Base-by-base conservation (phyloP, 2,329 filamentous ascomycete genomes). In the Diaporthe destruens region DNA sequence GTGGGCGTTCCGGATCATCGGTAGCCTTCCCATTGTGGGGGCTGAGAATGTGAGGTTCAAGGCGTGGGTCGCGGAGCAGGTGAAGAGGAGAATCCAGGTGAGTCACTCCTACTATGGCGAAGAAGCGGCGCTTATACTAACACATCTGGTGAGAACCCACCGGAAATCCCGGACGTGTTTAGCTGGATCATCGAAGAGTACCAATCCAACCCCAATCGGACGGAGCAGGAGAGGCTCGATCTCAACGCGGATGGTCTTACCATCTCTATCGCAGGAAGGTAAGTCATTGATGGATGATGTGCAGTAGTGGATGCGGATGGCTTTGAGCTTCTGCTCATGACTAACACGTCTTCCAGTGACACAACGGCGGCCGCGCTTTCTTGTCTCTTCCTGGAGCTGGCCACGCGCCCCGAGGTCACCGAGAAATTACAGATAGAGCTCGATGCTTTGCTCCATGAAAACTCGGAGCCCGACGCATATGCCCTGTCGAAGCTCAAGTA, bases 341-440 rank as follows among this genome's bases (percentile, higher is more conserved):
- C 59, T 71, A 14, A 71, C 18, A 34, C 29, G 3, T n/a, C 29
- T 66, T 23, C 9, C 29, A 72, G 71, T 34, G 70, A 74, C 20
- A 70, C 72, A 23, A 72, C 63, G 47, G 69, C 72, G 6, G 70
- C 61, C 25, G 66, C 56, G 16, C 70, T 74, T n/a, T 63, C 65
- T n/a, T 61, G 36, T 23, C 57, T 71, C 8, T 75, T 75, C 54
- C 9, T 71, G 56, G 72, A 75, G 51, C 53, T 75, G 6, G 65
- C 72, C 32, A 74, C 56, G 16, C 54, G 65, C 25, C 69, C 68
- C 7, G 44, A 51, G 36, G 32, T 70, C 16, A 29, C 29, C 11
- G n/a, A 47, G 5, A n/a, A 34, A 25, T 61, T 75, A 3, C 59
- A 71, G n/a, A 8, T 61, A 6, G 74, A 74, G 57, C 49, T 75